Evolutionary conservation across 208 protist genomes (phyloP).

Genomic region (Blastocrithidia nonstop): DNA sequence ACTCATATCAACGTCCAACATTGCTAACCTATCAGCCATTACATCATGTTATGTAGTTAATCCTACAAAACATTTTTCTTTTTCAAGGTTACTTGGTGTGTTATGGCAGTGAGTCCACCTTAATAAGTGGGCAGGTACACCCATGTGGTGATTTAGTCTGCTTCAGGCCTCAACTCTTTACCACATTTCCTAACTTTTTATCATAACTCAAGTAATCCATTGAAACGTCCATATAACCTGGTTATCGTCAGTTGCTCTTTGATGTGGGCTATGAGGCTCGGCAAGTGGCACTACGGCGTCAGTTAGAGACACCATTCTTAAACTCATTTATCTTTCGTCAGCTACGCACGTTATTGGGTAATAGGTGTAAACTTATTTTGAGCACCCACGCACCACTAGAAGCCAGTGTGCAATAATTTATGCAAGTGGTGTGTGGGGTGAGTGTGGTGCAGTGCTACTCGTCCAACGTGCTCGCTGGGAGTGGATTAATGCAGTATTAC

Average conservation of each 20-base stretch:
- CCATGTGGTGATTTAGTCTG: constrained; percentile 61
- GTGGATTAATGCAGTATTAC: constrained; percentile 16
- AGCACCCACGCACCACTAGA: constrained; percentile 33
- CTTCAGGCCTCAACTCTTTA: constrained; percentile 48
- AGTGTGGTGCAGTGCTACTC: constrained; percentile 39
- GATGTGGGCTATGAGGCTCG: constrained; percentile 38
- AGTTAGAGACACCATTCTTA: constrained; percentile 56
- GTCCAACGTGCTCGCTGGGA: constrained; percentile 25
- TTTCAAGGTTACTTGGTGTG: constrained; percentile 23
- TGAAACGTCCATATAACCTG: constrained; percentile 18
- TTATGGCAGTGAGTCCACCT: constrained; percentile 44
- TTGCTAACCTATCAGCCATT: constrained; percentile 77
- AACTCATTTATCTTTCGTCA: constrained; percentile 65
- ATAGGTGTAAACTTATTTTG: constrained; percentile 35
- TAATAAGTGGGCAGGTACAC: constrained; percentile 17
- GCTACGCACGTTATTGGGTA: constrained; percentile 52
- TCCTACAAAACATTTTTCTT: constrained; percentile 27
- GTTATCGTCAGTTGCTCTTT: constrained; percentile 36
- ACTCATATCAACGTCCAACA: constrained; percentile 16
- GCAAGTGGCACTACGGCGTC: constrained; percentile 25
- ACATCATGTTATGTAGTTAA: constrained; percentile 62
- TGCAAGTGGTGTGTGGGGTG: constrained; percentile 45
- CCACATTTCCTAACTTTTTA: constrained; percentile 44
- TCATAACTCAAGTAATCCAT: constrained; percentile 29
- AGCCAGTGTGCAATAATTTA: constrained; percentile 36